Evolutionary conservation across 805 yeast species (phyloP).

Genomic region (Metschnikowia koreensis): DNA sequence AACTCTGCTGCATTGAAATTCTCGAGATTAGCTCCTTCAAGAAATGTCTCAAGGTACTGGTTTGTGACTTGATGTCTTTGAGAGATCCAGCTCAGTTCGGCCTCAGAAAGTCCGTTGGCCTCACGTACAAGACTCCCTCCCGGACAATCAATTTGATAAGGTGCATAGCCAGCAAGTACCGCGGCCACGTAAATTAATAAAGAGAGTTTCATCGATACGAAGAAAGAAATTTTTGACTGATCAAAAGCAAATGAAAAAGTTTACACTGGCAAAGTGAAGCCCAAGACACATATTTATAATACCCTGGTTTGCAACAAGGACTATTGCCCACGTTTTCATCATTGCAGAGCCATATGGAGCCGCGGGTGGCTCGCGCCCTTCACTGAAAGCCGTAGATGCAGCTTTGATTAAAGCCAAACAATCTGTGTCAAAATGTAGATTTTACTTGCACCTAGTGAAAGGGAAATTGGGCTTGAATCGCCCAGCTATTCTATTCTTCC

Average conservation of each 20-base stretch:
- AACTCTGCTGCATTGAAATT: slow-evolving; percentile 48
- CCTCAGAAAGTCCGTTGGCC: slow-evolving; percentile 12
- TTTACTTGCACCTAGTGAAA: no score
- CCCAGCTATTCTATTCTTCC: no score
- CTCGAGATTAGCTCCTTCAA: slow-evolving; percentile 43
- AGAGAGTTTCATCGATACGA: slow-evolving; percentile 5
- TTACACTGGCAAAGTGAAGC: no score
- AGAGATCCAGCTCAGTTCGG: slow-evolving; percentile 17
- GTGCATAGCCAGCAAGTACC: slow-evolving; percentile 21
- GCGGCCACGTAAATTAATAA: slow-evolving; percentile 12
- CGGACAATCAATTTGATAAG: slow-evolving; percentile 18
- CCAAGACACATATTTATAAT: no score
- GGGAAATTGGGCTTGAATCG: no score
- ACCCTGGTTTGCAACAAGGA: no score
- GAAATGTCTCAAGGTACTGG: slow-evolving; percentile 44
- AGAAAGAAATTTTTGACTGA: not conserved
- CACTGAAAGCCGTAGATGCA: no score
- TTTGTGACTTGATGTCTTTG: slow-evolving; percentile 39
- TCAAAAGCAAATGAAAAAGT: not conserved
- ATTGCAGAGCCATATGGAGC: no score
- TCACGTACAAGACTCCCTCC: slow-evolving; percentile 12
- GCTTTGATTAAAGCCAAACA: no score
- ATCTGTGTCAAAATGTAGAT: no score
- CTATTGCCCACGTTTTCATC: no score
- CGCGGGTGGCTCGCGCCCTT: no score